Base-by-base conservation (phyloP, 192 early-diverging fungal species). In the Radiomyces spectabilis region DNA sequence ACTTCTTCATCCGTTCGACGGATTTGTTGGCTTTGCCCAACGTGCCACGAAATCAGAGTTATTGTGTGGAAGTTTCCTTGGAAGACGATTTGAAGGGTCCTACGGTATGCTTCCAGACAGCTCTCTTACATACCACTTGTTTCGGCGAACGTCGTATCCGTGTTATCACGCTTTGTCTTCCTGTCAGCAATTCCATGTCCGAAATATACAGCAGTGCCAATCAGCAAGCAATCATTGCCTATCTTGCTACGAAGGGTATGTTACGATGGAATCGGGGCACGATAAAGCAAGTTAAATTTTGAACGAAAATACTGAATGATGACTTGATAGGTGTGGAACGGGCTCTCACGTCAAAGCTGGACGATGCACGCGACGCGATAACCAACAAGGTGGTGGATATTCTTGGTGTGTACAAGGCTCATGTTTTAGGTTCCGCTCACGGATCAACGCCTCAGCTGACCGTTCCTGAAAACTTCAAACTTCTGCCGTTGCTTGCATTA, bases 11-110 rank as follows among this genome's bases (percentile, higher is more conserved):
- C 35, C 84, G 87, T 15, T 82, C 84, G 42, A 79, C 87, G 8
- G 91, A 92, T 59, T 65, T 93, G 27, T 61, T 93, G n/a, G 70
- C 85, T 6, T 63, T 93, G 51, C 91, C 91, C 32, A 91, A 84
- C 50, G 91, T 89, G 29, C 81, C 73, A 61, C 88, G 88, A 31
- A 84, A 88, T 69, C 85, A 85, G 57, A 71, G 69, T 39, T 93
- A 88, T 51, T 84, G 79, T 2, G 73, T 88, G 15, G 91, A 93
- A 35, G 42, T 80, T 49, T 43, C 59, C 16, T 51, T 93, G 9
- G 79, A 82, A 56, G 77, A 84, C 32, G 77, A 80, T 13, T 26
- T 63, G 5, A 75, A 72, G 24, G 59, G 59, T 10, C 64, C 77
- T 0, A 63, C 82, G 2, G 82, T 82, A 33, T 92, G 80, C 59